These are phyloP conservation scores for Pseudogymnoascus sp. DNA, from an alignment of 2,329 filamentous ascomycete genomes.

Conservation along the genomic window DNA sequence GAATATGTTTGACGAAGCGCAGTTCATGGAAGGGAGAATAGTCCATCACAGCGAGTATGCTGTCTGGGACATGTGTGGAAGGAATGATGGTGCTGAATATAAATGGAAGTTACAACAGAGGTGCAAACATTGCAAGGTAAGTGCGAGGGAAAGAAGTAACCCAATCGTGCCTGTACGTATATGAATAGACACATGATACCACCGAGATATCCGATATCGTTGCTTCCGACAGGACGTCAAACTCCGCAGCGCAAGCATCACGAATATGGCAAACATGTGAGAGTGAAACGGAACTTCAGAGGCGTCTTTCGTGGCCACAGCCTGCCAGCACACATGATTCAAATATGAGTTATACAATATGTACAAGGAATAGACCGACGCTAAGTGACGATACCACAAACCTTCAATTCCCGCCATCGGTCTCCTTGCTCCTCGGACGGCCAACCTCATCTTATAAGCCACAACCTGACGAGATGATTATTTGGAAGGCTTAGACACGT, in stretches of 20 bases:
- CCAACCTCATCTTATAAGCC: neutral
- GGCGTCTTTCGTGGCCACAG: neutral
- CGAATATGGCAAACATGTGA: neutral
- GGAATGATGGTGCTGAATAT: neutral
- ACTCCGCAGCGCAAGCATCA: neutral
- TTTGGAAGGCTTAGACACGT: constrained; percentile 23
- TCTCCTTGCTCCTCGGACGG: constrained; percentile 11
- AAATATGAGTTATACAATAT: constrained; percentile 8
- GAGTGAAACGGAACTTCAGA: neutral
- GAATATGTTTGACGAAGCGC: neutral
- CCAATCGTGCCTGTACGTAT: neutral
- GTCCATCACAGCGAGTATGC: neutral
- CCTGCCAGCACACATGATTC: neutral
- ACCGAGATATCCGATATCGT: neutral
- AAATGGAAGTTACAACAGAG: neutral
- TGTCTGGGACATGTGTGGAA: neutral
- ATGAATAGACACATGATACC: neutral
- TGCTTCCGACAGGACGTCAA: neutral
- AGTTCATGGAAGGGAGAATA: neutral
- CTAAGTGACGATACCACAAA: neutral
- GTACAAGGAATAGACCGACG: constrained; percentile 6
- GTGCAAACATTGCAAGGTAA: neutral
- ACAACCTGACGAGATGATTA: neutral
- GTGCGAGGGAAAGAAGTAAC: neutral
- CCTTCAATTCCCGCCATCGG: neutral